Base-by-base conservation (phyloP, 2,329 filamentous ascomycete species). In the Colletotrichum simmondsii region DNA sequence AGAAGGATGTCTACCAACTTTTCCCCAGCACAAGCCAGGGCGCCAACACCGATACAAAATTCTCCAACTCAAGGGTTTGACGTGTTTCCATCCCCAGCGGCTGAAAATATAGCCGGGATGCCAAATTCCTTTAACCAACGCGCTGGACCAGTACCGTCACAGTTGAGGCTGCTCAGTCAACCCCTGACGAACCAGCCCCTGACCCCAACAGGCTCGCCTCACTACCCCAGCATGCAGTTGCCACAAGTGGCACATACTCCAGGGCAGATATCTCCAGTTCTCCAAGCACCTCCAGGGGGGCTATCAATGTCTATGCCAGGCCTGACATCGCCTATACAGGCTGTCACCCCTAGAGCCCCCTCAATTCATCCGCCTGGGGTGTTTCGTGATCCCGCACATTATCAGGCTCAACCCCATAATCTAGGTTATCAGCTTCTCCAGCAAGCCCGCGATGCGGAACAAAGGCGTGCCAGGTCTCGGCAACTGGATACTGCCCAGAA, bases 161-260 rank as follows among this genome's bases (percentile, higher is more conserved):
- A 72, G 22, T 54, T 53, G 49, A 69, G 22, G 24, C 52, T 72
- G n/a, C 65, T 28, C 7, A 46, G 65, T 19, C 37, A 70, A 8
- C 30, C 42, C 26, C 56, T 60, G 14, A 4, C 52, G 30, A 71
- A 32, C 5, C 66, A 65, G 30, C 56, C 71, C 32, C 35, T 71
- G 19, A 73, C 66, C 24, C 71, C 71, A 19, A 30, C 71, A 24
- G 61, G 66, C 35, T 73, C 67, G 22, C 61, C 71, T 56, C 61
- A 42, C 37, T 46, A 73, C n/a, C 28, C 32, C 66, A 61, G 52
- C n/a, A 32, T 24, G 19, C 71, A 65, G 12, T 22, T 73, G 28
- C 61, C 71, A n/a, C 28, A 61, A 35, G 32, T 61, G 56, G 10
- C 56, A 16, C 54, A 49, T 12, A 8, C 60, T 37, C 54, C 22